Base-by-base conservation (phyloP, 208 protist genomes). In the Trypanosoma avium region DNA sequence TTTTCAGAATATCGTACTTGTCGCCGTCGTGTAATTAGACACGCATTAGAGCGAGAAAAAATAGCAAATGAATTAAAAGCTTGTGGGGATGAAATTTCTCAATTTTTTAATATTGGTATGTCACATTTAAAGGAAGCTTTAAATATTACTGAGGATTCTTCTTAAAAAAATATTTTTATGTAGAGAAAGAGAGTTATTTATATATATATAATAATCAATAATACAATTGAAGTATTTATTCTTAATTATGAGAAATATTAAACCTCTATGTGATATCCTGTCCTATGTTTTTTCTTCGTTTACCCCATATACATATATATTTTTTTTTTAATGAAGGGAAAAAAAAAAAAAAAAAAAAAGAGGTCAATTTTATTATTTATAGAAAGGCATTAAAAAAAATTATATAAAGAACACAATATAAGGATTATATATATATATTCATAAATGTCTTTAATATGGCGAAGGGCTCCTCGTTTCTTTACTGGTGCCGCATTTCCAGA, bases 401-500 rank as follows among this genome's bases (percentile, higher is more conserved):
- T n/a, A n/a, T n/a, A n/a, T n/a, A n/a, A n/a, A n/a, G n/a, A n/a
- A n/a, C n/a, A n/a, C n/a, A n/a, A n/a, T n/a, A n/a, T 42, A 42
- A 9, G 36, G 36, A 42, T 42, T 42, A 26, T 52, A 9, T 52
- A 12, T 30, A 12, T 32, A 24, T 47, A 30, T 10, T 19, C 5
- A 56, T 56, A 7, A 9, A 72, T 65, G 58, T 26, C 58, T 13
- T 36, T 36, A 38, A 19, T 49, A 10, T 15, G 47, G 13, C 60
- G 52, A 19, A 48, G 36, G 40, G 60, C 60, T n/a, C 59, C 68
- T 70, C 77, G 81, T 21, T 75, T 95, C 7, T 95, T 92, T 46
- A 90, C 85, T 5, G 84, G 83, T 30, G 77, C 81, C 0, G 47
- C 91, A 22, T 95, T 92, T 40, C 71, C 83, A 35, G 85, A 91